These are phyloP conservation scores for Populus davidiana DNA, from an alignment of 345 rosid species.

Conservation along the genomic window DNA sequence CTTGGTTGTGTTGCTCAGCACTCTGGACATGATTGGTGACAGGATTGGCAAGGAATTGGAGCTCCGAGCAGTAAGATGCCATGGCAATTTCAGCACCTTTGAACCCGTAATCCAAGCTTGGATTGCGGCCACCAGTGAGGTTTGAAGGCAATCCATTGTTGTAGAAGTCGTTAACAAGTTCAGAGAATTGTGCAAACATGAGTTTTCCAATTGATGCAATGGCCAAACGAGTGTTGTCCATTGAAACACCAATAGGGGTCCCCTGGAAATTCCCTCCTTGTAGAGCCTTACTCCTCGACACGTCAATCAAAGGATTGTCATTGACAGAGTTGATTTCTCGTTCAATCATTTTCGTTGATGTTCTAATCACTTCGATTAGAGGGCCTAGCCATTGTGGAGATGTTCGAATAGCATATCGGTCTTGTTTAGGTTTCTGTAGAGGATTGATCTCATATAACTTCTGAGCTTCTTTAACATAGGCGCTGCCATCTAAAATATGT, in stretches of 20 bases:
- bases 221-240: slow-evolving; percentile 35
- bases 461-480: slow-evolving; percentile 25
- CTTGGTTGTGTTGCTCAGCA: slow-evolving; percentile 40
- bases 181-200: slow-evolving; percentile 33
- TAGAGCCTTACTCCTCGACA: slow-evolving; percentile 23
- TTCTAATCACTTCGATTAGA: slow-evolving; percentile 29
- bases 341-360: slow-evolving; percentile 33
- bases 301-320: slow-evolving; percentile 36
- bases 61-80: slow-evolving; percentile 39
- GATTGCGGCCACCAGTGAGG: slow-evolving; percentile 31
- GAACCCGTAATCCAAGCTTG: slow-evolving; percentile 38
- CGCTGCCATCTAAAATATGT: slow-evolving; percentile 33
- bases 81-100: slow-evolving; percentile 40
- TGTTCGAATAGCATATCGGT: slow-evolving; percentile 30
- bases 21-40: slow-evolving; percentile 36
- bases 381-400: slow-evolving; percentile 40
- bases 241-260: slow-evolving; percentile 35
- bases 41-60: slow-evolving; percentile 34
- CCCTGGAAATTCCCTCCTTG: slow-evolving; percentile 38
- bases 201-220: slow-evolving; percentile 31
- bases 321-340: slow-evolving; percentile 35
- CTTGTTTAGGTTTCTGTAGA: slow-evolving; percentile 36
- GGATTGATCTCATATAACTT: slow-evolving; percentile 29
- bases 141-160: slow-evolving; percentile 35
- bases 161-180: slow-evolving; percentile 35